phyloP scores from a whole-genome alignment of 148 eudicot species.

The Beta vulgaris region DNA sequence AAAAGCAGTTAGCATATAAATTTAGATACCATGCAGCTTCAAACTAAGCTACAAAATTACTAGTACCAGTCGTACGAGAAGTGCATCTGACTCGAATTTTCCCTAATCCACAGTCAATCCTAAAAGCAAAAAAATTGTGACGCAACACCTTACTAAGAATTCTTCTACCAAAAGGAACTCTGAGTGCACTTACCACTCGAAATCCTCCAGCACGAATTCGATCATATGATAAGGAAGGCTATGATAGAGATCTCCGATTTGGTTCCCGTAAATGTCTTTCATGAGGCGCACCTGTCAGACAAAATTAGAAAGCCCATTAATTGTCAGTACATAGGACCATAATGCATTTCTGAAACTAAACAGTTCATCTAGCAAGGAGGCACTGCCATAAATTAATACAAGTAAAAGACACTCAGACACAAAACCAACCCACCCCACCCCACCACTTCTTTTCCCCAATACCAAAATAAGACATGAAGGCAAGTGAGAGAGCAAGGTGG shows the following conservation, averaged over 20 bases:
- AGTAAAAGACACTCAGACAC: background rate
- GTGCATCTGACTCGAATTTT: background rate
- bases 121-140: background rate
- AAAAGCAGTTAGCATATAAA: background rate
- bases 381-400: background rate
- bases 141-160: background rate
- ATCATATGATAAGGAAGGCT: constrained; percentile 91
- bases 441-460: background rate
- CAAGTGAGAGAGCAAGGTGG: background rate
- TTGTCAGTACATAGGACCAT: constrained; percentile 2
- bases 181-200: constrained; percentile 57
- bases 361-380: background rate
- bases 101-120: background rate
- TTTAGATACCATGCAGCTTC: background rate
- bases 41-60: background rate
- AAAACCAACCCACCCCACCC: background rate
- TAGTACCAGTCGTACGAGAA: background rate
- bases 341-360: background rate
- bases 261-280: constrained; percentile 89
- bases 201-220: constrained; percentile 80
- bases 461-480: background rate
- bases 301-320: constrained; percentile 15
- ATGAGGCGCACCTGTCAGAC: constrained; percentile 73
- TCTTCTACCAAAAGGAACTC: background rate
- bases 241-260: constrained; percentile 86